Evolutionary conservation across 176 grass and related monocot species (phyloP).

Genomic region (Thalia dealbata): DNA sequence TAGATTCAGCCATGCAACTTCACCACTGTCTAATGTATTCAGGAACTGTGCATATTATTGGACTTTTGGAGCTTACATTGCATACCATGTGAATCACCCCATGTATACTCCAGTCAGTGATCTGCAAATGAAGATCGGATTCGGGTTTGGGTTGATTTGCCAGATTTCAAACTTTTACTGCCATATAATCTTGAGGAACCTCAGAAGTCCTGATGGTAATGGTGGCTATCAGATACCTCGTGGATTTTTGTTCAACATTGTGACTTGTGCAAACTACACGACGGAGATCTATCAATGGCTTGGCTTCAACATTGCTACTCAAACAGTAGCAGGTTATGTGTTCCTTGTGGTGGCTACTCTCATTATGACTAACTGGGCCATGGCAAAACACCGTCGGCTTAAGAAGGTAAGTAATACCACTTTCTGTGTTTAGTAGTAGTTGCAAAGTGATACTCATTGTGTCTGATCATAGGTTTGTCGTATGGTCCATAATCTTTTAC

Average conservation of each 20-base stretch:
- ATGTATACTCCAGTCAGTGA: slow-evolving; percentile 73
- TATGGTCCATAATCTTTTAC: no score
- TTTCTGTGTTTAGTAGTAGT: not conserved
- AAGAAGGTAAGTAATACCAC: slow-evolving; percentile 47
- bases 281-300: slow-evolving; percentile 99
- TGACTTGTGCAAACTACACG: slow-evolving; percentile 93
- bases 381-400: slow-evolving; percentile 72
- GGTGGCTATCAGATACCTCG: slow-evolving; percentile 89
- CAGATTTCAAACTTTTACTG: slow-evolving; percentile 90
- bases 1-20: slow-evolving; percentile 91
- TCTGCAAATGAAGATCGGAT: slow-evolving; percentile 85
- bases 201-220: slow-evolving; percentile 61
- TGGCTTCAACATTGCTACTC: slow-evolving; percentile 85
- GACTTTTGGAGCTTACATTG: slow-evolving; percentile 78
- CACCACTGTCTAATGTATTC: slow-evolving; percentile 76
- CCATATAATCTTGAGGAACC: slow-evolving; percentile 84
- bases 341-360: slow-evolving; percentile 61
- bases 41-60: slow-evolving; percentile 97
- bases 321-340: slow-evolving; percentile 75
- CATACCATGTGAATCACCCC: slow-evolving; percentile 90
- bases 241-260: slow-evolving; percentile 93
- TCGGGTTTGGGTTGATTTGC: slow-evolving; percentile 61
- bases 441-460: not conserved
- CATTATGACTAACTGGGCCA: slow-evolving; percentile 96
- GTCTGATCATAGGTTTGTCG: no score